These are phyloP conservation scores for Drechslera avenae DNA, from an alignment of 2,329 filamentous ascomycete species.

Conservation along the genomic window DNA sequence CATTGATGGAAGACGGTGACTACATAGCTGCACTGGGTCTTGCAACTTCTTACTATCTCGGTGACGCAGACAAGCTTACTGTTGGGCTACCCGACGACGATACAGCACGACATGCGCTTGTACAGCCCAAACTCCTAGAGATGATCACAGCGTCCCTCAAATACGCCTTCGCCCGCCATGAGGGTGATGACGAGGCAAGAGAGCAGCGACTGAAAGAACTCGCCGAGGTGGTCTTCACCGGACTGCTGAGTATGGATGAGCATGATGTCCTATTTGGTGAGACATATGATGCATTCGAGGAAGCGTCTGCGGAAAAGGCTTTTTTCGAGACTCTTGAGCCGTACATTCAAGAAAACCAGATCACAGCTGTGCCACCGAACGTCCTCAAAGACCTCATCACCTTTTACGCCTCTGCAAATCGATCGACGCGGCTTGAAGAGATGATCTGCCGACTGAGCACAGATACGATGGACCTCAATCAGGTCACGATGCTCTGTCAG, in stretches of 20 bases:
- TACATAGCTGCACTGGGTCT: conserved; percentile 90
- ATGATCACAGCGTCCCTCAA: conserved; percentile 92
- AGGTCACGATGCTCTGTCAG: conserved; percentile 88
- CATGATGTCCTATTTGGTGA: conserved; percentile 87
- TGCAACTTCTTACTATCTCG: conserved; percentile 89
- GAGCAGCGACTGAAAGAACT: conserved; percentile 72
- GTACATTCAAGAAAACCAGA: conserved; percentile 78
- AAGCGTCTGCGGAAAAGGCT: conserved; percentile 70
- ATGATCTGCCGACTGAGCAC: conserved; percentile 94
- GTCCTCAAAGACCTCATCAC: conserved; percentile 85
- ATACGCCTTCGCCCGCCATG: conserved; percentile 76
- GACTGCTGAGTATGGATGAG: conserved; percentile 78
- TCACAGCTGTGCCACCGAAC: conserved; percentile 76
- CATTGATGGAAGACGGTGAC: conserved; percentile 95
- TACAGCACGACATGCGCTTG: conserved; percentile 74
- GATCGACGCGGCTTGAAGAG: conserved; percentile 82
- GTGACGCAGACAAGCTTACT: conserved; percentile 89
- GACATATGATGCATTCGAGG: conserved; percentile 88
- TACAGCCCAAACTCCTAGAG: conserved; percentile 85
- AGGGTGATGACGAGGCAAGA: conserved; percentile 58
- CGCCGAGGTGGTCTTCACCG: conserved; percentile 80
- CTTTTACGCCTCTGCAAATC: conserved; percentile 77
- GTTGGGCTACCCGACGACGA: conserved; percentile 91
- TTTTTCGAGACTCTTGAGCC: conserved; percentile 90
- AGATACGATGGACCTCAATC: conserved; percentile 88